Conservation (phyloP, 2,329 filamentous ascomycete species). For the Penicillium sp. region DNA sequence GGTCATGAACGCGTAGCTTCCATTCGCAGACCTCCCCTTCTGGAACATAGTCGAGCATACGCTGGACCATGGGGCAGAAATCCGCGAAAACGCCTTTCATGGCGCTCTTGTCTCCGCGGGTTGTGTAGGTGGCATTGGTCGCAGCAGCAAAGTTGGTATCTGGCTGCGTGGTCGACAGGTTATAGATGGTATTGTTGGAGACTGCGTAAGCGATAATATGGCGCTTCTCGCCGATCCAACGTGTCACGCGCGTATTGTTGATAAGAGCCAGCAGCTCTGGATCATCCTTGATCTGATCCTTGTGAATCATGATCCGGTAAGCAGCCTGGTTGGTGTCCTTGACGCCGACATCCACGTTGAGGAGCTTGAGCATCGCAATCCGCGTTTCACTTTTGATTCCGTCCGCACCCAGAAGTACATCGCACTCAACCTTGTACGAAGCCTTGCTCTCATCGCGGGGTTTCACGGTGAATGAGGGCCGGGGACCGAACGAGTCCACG, state of each 20-base stretch:
- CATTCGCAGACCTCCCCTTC: constrained; percentile 63
- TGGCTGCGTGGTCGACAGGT: constrained; percentile 58
- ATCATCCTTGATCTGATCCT: constrained; percentile 42
- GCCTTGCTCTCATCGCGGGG: constrained; percentile 49
- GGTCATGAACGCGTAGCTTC: constrained; percentile 58
- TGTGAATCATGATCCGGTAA: constrained; percentile 51
- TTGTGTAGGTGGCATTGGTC: constrained; percentile 57
- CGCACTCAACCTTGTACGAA: constrained; percentile 47
- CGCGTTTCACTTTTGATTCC: constrained; percentile 50
- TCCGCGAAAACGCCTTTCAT: constrained; percentile 57
- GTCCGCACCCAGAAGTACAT: constrained; percentile 50
- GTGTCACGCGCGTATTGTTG: constrained; percentile 51
- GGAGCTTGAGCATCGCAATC: constrained; percentile 37
- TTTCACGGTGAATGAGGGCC: constrained; percentile 55
- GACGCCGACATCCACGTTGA: constrained; percentile 39
- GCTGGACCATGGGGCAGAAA: constrained; percentile 57
- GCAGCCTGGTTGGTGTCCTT: constrained; percentile 49
- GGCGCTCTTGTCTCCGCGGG: constrained; percentile 53
- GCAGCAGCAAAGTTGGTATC: constrained; percentile 56
- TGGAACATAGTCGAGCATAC: constrained; percentile 56
- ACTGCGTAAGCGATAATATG: constrained; percentile 65
- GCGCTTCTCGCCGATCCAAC: constrained; percentile 61
- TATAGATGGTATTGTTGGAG: constrained; percentile 59
- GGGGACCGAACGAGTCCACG: constrained; percentile 55
- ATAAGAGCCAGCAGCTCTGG: constrained; percentile 53